phyloP scores from a whole-genome alignment of 2,329 filamentous ascomycete genomes.

The Teratosphaeriaceae sp. region DNA sequence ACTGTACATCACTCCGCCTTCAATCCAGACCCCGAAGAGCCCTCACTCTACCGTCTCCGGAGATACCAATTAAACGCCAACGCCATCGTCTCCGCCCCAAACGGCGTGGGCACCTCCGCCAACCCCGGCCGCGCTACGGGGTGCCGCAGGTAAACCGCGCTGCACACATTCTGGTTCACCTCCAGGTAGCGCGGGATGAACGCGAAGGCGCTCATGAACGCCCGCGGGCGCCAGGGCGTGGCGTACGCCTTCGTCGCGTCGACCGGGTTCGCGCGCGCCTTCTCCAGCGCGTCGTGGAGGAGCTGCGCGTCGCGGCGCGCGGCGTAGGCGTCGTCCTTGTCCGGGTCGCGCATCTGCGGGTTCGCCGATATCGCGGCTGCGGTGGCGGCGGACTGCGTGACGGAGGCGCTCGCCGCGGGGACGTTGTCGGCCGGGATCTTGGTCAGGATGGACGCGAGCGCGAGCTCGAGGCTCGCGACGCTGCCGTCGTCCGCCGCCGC shows the following conservation, averaged over 20 bases:
- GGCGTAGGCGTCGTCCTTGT: conserved; percentile 42
- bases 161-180: conserved; percentile 95
- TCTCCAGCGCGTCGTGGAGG: conserved; percentile 50
- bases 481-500: conserved; percentile 5
- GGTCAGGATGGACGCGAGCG: conserved; percentile 31
- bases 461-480: conserved; percentile 27
- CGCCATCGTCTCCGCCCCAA: conserved; percentile 61
- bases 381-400: conserved; percentile 6
- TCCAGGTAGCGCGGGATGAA: conserved; percentile 95
- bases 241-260: conserved; percentile 76
- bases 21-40: too few relatives aligned
- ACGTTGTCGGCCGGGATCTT: conserved; percentile 38
- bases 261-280: conserved; percentile 66
- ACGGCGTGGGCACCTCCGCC: conserved; percentile 73
- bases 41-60: conserved; percentile 66
- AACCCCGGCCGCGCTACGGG: conserved; percentile 78
- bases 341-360: conserved; percentile 20
- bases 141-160: conserved; percentile 90
- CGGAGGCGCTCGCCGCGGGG: conserved; percentile 11
- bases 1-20: neutral
- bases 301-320: conserved; percentile 51
- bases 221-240: conserved; percentile 82
- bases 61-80: conserved; percentile 94
- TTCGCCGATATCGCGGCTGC: conserved; percentile 14
- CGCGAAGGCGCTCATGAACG: conserved; percentile 85